Percentiles rank a stretch among this genome's conserved stretches.
Conservation (phyloP, 306 rosid species). For the Cucurbita moschata region DNA sequence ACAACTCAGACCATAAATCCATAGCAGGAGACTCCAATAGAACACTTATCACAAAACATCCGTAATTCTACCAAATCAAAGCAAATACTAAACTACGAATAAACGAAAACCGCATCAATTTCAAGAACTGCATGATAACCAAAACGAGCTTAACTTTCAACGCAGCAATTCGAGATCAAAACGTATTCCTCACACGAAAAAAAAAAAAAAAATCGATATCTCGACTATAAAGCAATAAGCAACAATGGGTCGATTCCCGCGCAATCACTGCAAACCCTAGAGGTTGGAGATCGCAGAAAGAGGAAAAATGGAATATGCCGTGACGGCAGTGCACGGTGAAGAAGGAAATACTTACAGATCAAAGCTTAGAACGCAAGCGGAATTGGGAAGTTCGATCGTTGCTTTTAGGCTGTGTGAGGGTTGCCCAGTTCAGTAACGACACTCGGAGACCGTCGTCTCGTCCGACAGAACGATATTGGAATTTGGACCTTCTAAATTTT, state of each 20-base stretch:
- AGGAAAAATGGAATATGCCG: not conserved
- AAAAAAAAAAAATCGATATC: too few species aligned
- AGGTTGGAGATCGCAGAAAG: not conserved
- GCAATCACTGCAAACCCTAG: not conserved
- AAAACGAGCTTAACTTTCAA: not conserved
- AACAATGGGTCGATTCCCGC: not conserved
- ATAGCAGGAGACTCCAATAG: not conserved
- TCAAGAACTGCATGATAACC: not conserved
- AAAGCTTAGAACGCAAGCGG: not conserved
- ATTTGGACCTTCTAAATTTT: not conserved
- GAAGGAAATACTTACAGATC: not conserved
- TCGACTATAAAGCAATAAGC: not conserved
- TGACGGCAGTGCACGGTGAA: not conserved
- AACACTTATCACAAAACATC: not conserved
- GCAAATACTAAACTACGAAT: not conserved
- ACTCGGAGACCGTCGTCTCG: not conserved
- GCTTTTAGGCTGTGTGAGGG: not conserved
- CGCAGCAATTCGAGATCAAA: not conserved
- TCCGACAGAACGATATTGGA: not conserved
- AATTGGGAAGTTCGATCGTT: not conserved
- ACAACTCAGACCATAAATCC: not conserved
- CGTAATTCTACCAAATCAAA: not conserved
- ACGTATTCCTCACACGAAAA: not conserved
- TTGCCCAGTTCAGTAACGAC: not conserved
- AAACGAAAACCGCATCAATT: not conserved